Base-by-base conservation (phyloP, 192 early-diverging fungal genomes). In the Coemansia sp. region DNA sequence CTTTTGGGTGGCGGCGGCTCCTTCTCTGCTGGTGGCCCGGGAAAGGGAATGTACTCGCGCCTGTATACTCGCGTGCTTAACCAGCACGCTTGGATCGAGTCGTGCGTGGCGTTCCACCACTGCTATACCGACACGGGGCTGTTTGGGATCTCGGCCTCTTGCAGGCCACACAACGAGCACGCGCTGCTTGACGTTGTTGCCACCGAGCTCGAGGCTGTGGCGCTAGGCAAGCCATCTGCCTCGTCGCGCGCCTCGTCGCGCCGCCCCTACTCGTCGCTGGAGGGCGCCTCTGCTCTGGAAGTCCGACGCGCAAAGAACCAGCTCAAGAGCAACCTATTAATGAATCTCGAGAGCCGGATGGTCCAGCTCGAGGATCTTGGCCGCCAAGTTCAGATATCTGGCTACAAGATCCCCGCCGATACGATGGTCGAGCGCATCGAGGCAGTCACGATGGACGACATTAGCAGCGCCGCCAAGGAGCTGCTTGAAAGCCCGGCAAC, bases 11-110 rank as follows among this genome's bases (percentile, higher is more conserved):
- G 97, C 35, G 97, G 97, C 41, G 94, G 95, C 6, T 94, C 93
- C 1, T 99, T 99, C 73, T 94, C 92, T 12, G 97, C 97, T 0
- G 97, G 97, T 62, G 97, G 97, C 8, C 97, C 97, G 1, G 95
- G 97, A 4, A 97, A 99, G 82, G 97, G 97, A 58, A 97, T 99
- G 95, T 96, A 99, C 86, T 96, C 96, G 43, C 88, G 96, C 4
- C 86, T 99, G 32, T 99, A 96, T 74, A 97, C 93, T 12, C 91
- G 94, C 40, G 96, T 99, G 3, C 84, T 99, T 35, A 97, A 97
- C 74, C 92, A 94, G 65, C 89, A 94, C 75, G 87, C 89, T 60
- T 99, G 94, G 94, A 89, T 99, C 17, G 97, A 99, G 72, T 92
- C 88, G 10, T 99, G 97, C 81, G 88, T 94, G 79, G 89, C 89